phyloP scores from a whole-genome alignment of 495 filamentous ascomycete species.

The Aspergillus saccharolyticus region DNA sequence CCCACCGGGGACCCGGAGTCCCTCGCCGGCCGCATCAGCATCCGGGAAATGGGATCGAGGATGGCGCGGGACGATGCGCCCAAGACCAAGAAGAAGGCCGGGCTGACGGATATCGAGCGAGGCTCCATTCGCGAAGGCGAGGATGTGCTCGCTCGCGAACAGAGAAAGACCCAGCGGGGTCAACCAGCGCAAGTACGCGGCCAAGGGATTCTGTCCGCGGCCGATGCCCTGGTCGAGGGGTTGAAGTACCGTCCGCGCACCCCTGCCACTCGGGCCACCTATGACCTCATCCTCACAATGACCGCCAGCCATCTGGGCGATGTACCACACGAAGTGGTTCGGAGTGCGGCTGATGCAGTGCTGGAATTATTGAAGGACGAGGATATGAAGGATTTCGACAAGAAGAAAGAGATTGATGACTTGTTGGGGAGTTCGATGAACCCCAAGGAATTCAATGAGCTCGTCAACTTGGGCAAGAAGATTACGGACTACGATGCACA shows the following conservation, averaged over 20 bases:
- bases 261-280: conserved; percentile 87
- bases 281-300: conserved; percentile 89
- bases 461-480: conserved; percentile 96
- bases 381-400: conserved; percentile 94
- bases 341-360: conserved; percentile 91
- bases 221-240: conserved; percentile 83
- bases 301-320: conserved; percentile 86
- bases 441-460: conserved; percentile 92
- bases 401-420: conserved; percentile 96
- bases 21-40: conserved; percentile 85
- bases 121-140: conserved; percentile 78
- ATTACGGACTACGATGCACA: conserved; percentile 98
- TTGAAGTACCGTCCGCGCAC: conserved; percentile 84
- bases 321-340: conserved; percentile 84
- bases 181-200: conserved; percentile 68
- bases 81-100: conserved; percentile 67
- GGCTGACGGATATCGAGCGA: conserved; percentile 63
- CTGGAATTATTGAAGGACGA: conserved; percentile 93
- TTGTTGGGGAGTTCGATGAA: conserved; percentile 75
- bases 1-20: conserved; percentile 97
- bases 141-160: conserved; percentile 80
- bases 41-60: conserved; percentile 88
- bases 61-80: conserved; percentile 74
- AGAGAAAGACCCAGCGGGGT: conserved; percentile 76
- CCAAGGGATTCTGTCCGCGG: conserved; percentile 75